These are phyloP conservation scores for Nemophila menziesii DNA, from an alignment of 257 asterid species.

Conservation along the genomic window DNA sequence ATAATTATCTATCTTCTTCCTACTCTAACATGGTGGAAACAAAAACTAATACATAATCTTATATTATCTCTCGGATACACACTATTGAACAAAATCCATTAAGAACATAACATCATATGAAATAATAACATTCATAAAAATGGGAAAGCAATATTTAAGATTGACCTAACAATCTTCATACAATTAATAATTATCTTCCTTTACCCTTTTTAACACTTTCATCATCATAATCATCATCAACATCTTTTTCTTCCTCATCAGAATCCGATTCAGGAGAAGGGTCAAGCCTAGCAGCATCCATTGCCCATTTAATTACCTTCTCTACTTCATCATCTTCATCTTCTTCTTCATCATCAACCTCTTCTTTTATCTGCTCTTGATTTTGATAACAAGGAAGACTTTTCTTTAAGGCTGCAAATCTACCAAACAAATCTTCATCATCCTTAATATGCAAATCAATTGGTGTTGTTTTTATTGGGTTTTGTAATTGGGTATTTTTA, in stretches of 20 bases:
- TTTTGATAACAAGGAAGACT: conserved; percentile 25
- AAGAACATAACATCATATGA: too few relatives aligned
- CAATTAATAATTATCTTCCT: conserved; percentile 13
- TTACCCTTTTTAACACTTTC: conserved; percentile 14
- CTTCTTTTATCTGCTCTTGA: conserved; percentile 2
- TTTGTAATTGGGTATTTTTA: conserved; percentile 2
- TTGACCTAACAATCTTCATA: background rate
- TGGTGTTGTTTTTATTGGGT: background rate
- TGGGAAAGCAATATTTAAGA: background rate
- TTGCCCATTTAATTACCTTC: conserved; percentile 76
- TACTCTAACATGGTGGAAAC: too few relatives aligned
- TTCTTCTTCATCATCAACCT: conserved; percentile 6
- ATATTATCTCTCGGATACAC: too few relatives aligned
- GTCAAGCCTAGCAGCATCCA: conserved; percentile 82
- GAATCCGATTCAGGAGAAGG: conserved; percentile 66
- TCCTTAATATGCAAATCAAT: background rate
- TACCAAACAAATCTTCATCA: conserved; percentile 42
- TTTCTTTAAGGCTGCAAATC: conserved; percentile 55
- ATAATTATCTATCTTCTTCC: too few relatives aligned
- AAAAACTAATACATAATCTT: too few relatives aligned
- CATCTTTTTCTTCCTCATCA: conserved; percentile 18
- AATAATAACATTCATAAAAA: too few relatives aligned
- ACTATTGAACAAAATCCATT: too few relatives aligned
- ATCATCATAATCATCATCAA: conserved; percentile 5
- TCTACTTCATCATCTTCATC: conserved; percentile 67